These are phyloP conservation scores for Lentinula raphanica DNA, from an alignment of 768 basidiomycete species.

Conservation along the genomic window DNA sequence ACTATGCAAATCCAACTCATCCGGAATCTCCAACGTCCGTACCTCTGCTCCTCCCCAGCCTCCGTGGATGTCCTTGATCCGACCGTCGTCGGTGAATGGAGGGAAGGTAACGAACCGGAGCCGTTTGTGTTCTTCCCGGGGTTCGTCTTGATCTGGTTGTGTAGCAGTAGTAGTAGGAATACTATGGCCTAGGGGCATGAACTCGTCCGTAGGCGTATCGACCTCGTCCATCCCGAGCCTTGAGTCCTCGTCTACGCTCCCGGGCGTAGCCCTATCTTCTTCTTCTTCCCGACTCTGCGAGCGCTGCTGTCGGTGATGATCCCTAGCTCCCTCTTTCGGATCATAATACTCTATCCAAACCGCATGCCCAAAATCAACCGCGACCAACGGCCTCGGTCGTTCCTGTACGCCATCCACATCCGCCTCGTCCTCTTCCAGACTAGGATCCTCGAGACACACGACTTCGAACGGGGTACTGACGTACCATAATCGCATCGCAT, in stretches of 20 bases:
- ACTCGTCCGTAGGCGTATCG: too few relatives aligned
- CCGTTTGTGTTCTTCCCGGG: conserved; percentile 36
- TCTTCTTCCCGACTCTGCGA: not conserved
- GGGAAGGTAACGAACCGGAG: conserved; percentile 72
- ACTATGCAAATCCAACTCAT: conserved; percentile 55
- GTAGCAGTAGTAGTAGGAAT: too few relatives aligned
- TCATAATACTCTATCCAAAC: conserved; percentile 69
- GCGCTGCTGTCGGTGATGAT: not conserved
- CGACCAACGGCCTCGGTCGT: conserved; percentile 65
- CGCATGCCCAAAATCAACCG: conserved; percentile 84
- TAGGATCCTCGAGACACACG: conserved; percentile 54
- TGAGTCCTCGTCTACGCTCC: not conserved
- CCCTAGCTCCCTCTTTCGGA: conserved; percentile 21
- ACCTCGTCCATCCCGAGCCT: too few relatives aligned
- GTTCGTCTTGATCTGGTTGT: conserved; percentile 9
- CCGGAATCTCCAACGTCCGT: conserved; percentile 57
- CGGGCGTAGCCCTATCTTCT: not conserved
- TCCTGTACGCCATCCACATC: conserved; percentile 32
- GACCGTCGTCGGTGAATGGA: conserved; percentile 35
- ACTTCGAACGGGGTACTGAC: conserved; percentile 68
- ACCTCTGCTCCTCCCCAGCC: conserved; percentile 36
- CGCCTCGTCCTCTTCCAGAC: conserved; percentile 37
- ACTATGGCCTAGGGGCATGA: too few relatives aligned
- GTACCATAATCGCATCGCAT: conserved; percentile 66
- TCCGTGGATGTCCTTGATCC: conserved; percentile 16